Evolutionary conservation across 192 early-diverging fungal species (phyloP).

Genomic region (Coemansia sp.): DNA sequence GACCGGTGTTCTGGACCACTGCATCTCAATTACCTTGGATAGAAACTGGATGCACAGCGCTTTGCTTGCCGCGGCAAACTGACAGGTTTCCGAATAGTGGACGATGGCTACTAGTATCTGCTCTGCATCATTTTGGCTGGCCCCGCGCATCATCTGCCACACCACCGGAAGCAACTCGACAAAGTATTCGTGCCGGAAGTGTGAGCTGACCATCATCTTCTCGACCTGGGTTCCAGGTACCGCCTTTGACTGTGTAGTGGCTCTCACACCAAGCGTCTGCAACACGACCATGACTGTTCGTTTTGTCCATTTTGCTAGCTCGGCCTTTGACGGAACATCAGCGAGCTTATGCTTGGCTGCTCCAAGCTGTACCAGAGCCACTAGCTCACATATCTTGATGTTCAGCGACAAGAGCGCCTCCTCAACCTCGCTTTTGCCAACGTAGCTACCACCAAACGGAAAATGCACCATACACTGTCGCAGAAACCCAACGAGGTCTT

Average conservation of each 20-base stretch:
- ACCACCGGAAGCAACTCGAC: constrained; percentile 31
- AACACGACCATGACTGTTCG: constrained; percentile 20
- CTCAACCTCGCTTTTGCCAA: constrained; percentile 44
- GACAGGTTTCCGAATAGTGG: constrained; percentile 28
- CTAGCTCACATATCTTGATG: constrained; percentile 33
- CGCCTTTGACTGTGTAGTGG: constrained; percentile 3
- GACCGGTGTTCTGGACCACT: constrained; percentile 23
- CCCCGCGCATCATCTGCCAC: constrained; percentile 35
- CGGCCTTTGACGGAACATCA: neutral
- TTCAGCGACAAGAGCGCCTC: constrained; percentile 38
- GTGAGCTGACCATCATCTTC: constrained; percentile 6
- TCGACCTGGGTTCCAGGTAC: constrained; percentile 1
- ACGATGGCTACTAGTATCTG: constrained; percentile 26
- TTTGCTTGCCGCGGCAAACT: constrained; percentile 35
- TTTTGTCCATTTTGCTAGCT: constrained; percentile 21
- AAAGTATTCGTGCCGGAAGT: constrained; percentile 31
- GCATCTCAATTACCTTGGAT: constrained; percentile 24
- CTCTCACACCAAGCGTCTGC: constrained; percentile 25
- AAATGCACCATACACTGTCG: constrained; percentile 73
- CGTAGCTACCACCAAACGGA: constrained; percentile 66
- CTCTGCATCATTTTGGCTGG: constrained; percentile 22
- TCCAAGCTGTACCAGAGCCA: constrained; percentile 24
- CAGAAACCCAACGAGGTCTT: constrained; percentile 57
- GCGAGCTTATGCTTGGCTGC: neutral
- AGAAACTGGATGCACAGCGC: constrained; percentile 40